A percentile compares a stretch with the other conserved stretches of the same genome.
Evolutionary conservation across 2,329 filamentous ascomycete species (phyloP).

Genomic region (Geoglossum cookeanum): DNA sequence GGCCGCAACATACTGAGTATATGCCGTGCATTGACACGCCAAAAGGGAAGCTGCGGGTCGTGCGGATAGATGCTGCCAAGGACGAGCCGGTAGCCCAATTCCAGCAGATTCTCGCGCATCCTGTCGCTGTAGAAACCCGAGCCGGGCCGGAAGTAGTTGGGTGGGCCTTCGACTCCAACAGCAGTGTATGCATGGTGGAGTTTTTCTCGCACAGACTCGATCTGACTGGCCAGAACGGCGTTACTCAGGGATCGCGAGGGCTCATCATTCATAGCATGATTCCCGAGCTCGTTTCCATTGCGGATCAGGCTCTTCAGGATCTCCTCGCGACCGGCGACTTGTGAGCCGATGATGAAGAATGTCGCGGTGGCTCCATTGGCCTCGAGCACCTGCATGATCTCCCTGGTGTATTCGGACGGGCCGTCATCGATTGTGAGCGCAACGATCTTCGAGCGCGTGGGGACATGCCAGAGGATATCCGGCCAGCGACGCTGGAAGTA

Average conservation of each 20-base stretch:
- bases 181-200: slow-evolving; percentile 37
- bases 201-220: slow-evolving; percentile 41
- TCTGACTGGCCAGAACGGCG: slow-evolving; percentile 40
- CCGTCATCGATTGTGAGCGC: slow-evolving; percentile 79
- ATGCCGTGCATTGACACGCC: slow-evolving; percentile 54
- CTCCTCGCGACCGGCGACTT: slow-evolving; percentile 39
- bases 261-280: slow-evolving; percentile 82
- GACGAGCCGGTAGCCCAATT: slow-evolving; percentile 51
- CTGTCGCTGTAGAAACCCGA: slow-evolving; percentile 61
- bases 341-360: slow-evolving; percentile 74
- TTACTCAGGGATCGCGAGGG: slow-evolving; percentile 43
- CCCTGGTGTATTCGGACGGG: slow-evolving; percentile 50
- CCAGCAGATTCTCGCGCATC: slow-evolving; percentile 42
- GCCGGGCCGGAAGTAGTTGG: slow-evolving; percentile 62
- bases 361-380: slow-evolving; percentile 53
- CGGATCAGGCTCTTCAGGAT: slow-evolving; percentile 38
- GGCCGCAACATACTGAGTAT: slow-evolving; percentile 61
- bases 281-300: slow-evolving; percentile 53
- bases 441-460: slow-evolving; percentile 41
- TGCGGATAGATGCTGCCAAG: slow-evolving; percentile 76
- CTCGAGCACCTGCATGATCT: slow-evolving; percentile 50
- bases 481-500: slow-evolving; percentile 56
- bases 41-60: slow-evolving; percentile 63
- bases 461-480: slow-evolving; percentile 58
- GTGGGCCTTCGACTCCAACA: slow-evolving; percentile 23